Evolutionary conservation across 305 asterid genomes (phyloP), one percentile per base, ranked within the genome.

Genomic region (Striga hermonthica): DNA sequence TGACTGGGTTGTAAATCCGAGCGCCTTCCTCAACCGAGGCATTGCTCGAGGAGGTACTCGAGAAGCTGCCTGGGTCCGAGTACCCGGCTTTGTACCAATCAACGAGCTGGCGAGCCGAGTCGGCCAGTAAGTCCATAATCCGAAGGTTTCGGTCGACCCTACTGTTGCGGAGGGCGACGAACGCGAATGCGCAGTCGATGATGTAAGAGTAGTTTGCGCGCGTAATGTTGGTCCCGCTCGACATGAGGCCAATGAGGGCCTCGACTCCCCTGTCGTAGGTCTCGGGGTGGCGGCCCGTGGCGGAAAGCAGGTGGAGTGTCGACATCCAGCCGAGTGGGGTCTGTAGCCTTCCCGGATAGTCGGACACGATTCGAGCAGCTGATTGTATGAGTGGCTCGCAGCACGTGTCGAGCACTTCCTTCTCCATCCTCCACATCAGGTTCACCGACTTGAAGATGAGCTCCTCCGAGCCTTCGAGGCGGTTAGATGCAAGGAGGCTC

Each of bases 231-330:
- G 66, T 60, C 67, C 70, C 74, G 28, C 80, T 84, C 0, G 90
- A 78, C 96, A 92, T 83, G 34, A 92, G 63, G 7, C 39, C 70
- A 70, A 83, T 82, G 9, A 92, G 74, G 38, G 83, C 55, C 66
- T 88, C 91, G 1, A 86, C 90, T 0, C 95, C 96, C 4, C 79
- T 91, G 16, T 86, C 95, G 36, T 92, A 89, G 43, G 94, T 84
- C 62, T 92, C 97, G 2, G 88, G 85, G 65, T 84, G 96, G 31
- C 98, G 91, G 16, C 98, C 98, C 0, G 98, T 86, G 66, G 80
- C 90, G 0, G 96, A 86, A 5, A 92, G 74, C 64, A 92, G 74
- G 70, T 92, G 95, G 36, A 92, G 74, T 57, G 83, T 77, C 0
- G 96, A 76, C 81, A 84, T 89, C 98, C 98, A 92, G 36, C 91